phyloP scores from a whole-genome alignment of 164 flowering plant species.

The Piper betle region DNA sequence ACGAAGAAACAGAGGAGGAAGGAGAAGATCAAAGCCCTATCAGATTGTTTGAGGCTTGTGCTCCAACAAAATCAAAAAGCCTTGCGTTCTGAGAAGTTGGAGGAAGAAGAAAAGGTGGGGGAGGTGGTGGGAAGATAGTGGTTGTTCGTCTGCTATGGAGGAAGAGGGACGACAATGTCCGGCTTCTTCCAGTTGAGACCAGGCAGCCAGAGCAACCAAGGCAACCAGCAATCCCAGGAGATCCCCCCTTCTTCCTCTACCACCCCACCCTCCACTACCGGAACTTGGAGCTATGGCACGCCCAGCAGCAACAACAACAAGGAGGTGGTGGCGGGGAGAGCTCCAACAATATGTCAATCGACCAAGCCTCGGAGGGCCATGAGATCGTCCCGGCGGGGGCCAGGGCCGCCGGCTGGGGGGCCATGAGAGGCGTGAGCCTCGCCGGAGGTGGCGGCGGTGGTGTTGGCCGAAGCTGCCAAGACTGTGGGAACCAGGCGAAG shows the following conservation, averaged over 20 bases:
- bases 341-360: not conserved
- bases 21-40: not conserved
- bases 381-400: not conserved
- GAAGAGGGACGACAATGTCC: constrained; percentile 28
- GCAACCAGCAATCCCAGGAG: not conserved
- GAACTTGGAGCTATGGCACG: constrained; percentile 42
- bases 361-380: not conserved
- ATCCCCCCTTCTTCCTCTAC: constrained; percentile 18
- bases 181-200: constrained; percentile 38
- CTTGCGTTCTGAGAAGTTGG: not conserved
- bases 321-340: not conserved
- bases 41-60: not conserved
- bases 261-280: not conserved
- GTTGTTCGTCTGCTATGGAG: constrained; percentile 24
- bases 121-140: constrained; percentile 5
- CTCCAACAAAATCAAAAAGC: not conserved
- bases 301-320: constrained; percentile 17
- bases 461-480: constrained; percentile 41
- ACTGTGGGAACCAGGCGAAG: constrained; percentile 86
- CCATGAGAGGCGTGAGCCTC: constrained; percentile 25
- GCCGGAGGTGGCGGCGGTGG: constrained; percentile 9
- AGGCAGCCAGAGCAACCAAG: constrained; percentile 1
- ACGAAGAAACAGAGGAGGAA: not conserved
- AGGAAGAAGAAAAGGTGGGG: not conserved
- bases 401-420: constrained; percentile 8